Evolutionary conservation across 257 asterid genomes (phyloP).

Genomic region (Euphrasia confusa): DNA sequence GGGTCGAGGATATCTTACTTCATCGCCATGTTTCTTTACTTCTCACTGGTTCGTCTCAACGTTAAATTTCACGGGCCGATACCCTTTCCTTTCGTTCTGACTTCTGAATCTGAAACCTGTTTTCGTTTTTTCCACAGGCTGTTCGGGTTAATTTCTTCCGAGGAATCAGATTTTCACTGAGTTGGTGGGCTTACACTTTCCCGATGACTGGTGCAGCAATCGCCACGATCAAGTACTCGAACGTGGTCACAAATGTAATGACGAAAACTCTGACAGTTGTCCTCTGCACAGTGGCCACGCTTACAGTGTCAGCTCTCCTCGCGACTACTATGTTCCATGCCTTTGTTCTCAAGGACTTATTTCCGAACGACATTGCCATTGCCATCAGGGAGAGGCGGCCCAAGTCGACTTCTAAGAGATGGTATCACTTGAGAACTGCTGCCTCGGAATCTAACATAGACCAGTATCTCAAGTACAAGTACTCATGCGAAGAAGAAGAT

Average conservation of each 20-base stretch:
- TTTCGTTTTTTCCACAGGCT: constrained; percentile 38
- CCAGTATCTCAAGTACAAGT: constrained; percentile 44
- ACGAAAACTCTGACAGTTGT: constrained; percentile 37
- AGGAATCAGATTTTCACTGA: constrained; percentile 75
- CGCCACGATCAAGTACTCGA: constrained; percentile 64
- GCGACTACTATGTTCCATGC: constrained; percentile 65
- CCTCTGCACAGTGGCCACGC: constrained; percentile 51
- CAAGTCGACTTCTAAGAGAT: constrained; percentile 26
- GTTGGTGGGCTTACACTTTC: constrained; percentile 97
- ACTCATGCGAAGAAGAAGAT: constrained; percentile 30
- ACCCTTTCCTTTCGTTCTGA: too few relatives aligned
- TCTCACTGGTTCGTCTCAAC: constrained; percentile 54
- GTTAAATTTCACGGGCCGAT: not conserved
- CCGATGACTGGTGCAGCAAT: constrained; percentile 85
- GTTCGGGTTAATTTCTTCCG: constrained; percentile 81
- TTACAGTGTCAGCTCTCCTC: constrained; percentile 50
- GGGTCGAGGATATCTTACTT: constrained; percentile 70
- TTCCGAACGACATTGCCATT: constrained; percentile 77
- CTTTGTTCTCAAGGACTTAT: constrained; percentile 55
- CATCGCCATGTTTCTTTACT: constrained; percentile 81
- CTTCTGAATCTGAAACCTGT: not conserved
- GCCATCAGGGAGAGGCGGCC: constrained; percentile 56
- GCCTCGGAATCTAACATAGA: constrained; percentile 40
- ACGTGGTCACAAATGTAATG: constrained; percentile 31
- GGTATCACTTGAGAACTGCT: constrained; percentile 45